phyloP scores from a whole-genome alignment of 176 grass and related monocot species.

The Guadua angustifolia region DNA sequence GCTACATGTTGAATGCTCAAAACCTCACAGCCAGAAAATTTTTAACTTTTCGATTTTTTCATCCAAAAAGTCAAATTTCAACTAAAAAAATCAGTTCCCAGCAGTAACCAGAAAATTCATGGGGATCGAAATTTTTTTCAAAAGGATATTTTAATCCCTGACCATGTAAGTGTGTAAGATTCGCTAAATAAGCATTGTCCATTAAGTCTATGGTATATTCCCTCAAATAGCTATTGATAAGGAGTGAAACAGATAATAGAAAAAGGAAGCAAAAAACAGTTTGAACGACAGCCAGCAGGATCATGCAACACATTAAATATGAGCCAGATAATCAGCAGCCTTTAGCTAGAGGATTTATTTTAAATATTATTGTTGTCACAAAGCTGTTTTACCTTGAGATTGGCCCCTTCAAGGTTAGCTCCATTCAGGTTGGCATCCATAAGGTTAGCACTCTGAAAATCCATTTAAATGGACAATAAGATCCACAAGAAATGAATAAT shows the following conservation, averaged over 20 bases:
- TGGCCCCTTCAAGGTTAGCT: slow-evolving; percentile 96
- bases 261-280: not conserved
- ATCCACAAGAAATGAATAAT: slow-evolving; percentile 25
- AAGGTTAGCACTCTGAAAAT: slow-evolving; percentile 84
- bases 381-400: slow-evolving; percentile 81
- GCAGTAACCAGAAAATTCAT: too few species aligned
- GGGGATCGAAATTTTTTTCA: too few species aligned
- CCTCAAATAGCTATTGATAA: not conserved
- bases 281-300: not conserved
- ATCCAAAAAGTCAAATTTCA: too few species aligned
- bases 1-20: too few species aligned
- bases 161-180: not conserved
- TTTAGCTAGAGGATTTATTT: not conserved
- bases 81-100: too few species aligned
- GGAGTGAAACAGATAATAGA: not conserved
- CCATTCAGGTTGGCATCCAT: slow-evolving; percentile 62
- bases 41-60: too few species aligned
- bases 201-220: not conserved
- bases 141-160: too few species aligned
- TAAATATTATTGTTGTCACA: slow-evolving; percentile 18
- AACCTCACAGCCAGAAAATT: too few species aligned
- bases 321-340: slow-evolving; percentile 2
- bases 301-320: not conserved
- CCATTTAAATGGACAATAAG: slow-evolving; percentile 37
- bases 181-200: not conserved